These are phyloP conservation scores for Tuber brumale DNA, from an alignment of 495 filamentous ascomycete genomes.

Conservation along the genomic window DNA sequence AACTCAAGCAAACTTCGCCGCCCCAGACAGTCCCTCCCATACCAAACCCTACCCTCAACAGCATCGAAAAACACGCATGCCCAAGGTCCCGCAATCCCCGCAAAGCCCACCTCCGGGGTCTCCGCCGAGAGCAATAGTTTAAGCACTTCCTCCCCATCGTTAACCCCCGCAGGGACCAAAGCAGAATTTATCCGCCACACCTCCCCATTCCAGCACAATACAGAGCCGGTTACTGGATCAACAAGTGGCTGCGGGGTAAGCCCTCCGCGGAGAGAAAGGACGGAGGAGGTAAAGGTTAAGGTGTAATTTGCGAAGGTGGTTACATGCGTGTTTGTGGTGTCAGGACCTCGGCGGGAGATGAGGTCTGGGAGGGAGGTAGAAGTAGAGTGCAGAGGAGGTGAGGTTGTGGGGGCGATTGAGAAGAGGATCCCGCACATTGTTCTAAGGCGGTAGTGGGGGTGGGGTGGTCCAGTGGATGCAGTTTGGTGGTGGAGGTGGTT, in stretches of 20 bases:
- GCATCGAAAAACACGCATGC: slow-evolving; percentile 85
- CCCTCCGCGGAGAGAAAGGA: slow-evolving; percentile 75
- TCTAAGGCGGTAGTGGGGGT: background rate
- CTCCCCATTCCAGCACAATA: slow-evolving; percentile 98
- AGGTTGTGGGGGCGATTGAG: slow-evolving; percentile 13
- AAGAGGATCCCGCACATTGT: slow-evolving; percentile 41
- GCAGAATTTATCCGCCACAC: slow-evolving; percentile 68
- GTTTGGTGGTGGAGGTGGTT: background rate
- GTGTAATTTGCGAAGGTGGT: slow-evolving; percentile 9
- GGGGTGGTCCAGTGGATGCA: background rate
- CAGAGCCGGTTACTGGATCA: slow-evolving; percentile 55
- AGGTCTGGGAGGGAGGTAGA: slow-evolving; percentile 8
- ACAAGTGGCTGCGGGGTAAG: slow-evolving; percentile 68
- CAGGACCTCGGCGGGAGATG: slow-evolving; percentile 36
- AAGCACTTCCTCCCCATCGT: slow-evolving; percentile 72
- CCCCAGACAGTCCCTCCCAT: slow-evolving; percentile 78
- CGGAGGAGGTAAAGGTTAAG: slow-evolving; percentile 70
- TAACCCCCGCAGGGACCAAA: slow-evolving; percentile 50
- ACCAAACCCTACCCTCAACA: slow-evolving; percentile 56
- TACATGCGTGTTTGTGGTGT: slow-evolving; percentile 23
- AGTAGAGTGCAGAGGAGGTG: background rate
- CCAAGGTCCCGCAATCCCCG: slow-evolving; percentile 70
- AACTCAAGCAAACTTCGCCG: slow-evolving; percentile 68
- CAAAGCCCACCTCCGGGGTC: slow-evolving; percentile 39
- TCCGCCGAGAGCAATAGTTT: slow-evolving; percentile 50